These are phyloP conservation scores for Auricularia cornea DNA, from an alignment of 768 basidiomycete species.

Conservation along the genomic window DNA sequence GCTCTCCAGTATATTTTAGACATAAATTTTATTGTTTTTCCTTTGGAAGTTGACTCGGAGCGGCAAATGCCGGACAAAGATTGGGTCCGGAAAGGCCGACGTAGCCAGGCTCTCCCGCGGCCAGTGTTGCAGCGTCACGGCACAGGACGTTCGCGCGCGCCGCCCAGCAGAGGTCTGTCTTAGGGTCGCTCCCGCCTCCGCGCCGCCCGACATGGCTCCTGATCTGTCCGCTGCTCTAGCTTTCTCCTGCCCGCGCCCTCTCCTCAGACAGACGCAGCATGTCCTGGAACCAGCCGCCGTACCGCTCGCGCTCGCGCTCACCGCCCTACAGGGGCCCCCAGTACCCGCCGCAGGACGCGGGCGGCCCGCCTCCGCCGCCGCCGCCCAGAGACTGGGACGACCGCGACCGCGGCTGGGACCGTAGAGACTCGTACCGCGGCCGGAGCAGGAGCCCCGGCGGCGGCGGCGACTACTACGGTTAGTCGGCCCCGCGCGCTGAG, in stretches of 20 bases:
- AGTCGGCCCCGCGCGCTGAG: slow-evolving; percentile 17
- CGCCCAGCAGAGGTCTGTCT: slow-evolving; percentile 66
- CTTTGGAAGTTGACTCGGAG: no score
- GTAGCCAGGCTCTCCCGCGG: slow-evolving; percentile 52
- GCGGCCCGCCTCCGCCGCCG: slow-evolving; percentile 44
- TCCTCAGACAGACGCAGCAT: slow-evolving; percentile 38
- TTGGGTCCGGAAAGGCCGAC: slow-evolving; percentile 30
- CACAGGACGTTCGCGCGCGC: slow-evolving; percentile 15
- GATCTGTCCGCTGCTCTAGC: slow-evolving; percentile 1
- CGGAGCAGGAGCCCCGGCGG: slow-evolving; percentile 68
- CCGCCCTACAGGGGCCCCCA: slow-evolving; percentile 48
- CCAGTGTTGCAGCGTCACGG: no score
- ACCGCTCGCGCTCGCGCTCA: slow-evolving; percentile 74
- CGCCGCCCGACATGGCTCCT: slow-evolving; percentile 33
- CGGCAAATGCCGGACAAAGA: neutral
- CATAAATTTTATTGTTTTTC: neutral
- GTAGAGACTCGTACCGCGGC: slow-evolving; percentile 32
- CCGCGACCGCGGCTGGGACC: slow-evolving; percentile 59
- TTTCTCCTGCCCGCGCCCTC: slow-evolving; percentile 36
- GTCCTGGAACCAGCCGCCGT: neutral
- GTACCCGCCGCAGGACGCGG: slow-evolving; percentile 46
- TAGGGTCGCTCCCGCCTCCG: slow-evolving; percentile 41
- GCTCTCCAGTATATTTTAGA: slow-evolving; percentile 45
- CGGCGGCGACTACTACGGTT: slow-evolving; percentile 39
- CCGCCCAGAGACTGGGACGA: slow-evolving; percentile 61